Evolutionary conservation across 257 asterid species (phyloP), one percentile per base, ranked within the genome.

Genomic region (Ophiorrhiza pumila): DNA sequence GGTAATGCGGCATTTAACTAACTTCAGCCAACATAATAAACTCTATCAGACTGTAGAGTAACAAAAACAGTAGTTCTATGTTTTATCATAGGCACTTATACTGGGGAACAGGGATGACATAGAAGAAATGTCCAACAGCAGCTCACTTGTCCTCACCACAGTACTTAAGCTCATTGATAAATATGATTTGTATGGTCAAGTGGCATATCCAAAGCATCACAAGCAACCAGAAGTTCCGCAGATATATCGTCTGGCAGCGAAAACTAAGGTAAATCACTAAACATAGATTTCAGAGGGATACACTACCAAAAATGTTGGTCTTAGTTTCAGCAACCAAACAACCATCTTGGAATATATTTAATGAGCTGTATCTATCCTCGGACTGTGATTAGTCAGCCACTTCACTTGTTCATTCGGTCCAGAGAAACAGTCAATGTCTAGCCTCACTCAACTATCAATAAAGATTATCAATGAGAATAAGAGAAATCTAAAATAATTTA

Each of bases 31-130:
- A 63, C 34, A 17, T 2, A 27, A 31, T 43, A 39, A 22, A 45
- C 62, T 50, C 39, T 61, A 49, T 17, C 34, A 65, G 23, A 27
- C 31, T 29, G 53, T 22, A 65, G 59, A 23, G 60, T 25, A 11
- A 34, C 45, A 56, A 76, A 68, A 59, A 80, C 68, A 55, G 43
- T 23, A 23, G 12, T 58, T 53, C 61, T 50, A 23, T 78, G 67
- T 80, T 69, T 67, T 23, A 29, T 23, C 71, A 76, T 85, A 88
- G 92, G 81, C 92, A 42, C 83, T 86, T 29, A 86, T 88, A 79
- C 80, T 88, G 39, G 95, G 92, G n/a, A 88, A 88, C 86, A 80
- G 95, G 82, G 90, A 85, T 58, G 79, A 75, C 78, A 86, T 86
- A 57, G 95, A 86, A 42, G 90, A 83, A 62, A 85, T 87, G 92